Evolutionary conservation across 1,284 basidiomycete genomes (phyloP), one percentile per base, ranked within the genome.

Genomic region (Apiotrichum brassicae): DNA sequence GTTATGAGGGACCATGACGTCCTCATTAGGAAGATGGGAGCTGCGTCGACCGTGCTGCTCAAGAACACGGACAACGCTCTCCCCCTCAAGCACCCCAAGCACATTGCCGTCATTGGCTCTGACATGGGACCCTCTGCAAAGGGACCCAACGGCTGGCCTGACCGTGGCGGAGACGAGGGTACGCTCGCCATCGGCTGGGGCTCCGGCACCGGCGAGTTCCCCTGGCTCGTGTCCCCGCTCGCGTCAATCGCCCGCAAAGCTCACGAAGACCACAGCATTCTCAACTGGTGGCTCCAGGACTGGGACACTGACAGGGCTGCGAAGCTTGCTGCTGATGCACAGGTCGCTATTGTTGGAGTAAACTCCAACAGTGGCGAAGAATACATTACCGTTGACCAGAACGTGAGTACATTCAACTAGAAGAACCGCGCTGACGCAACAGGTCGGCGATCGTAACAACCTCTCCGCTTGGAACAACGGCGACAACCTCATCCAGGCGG

Each of bases 131-230:
- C 86, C 0, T 79, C 81, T 5, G 68, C 61, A 24, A 75, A 76
- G 28, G 87, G 87, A 0, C 84, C 87, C 2, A 91, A 90, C 71
- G 79, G 81, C 41, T 89, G 81, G 60, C 33, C 70, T 12, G 85
- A 88, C 48, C 74, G 74, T 11, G 76, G 74, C n/a, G 76, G 76
- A 5, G 53, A 68, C n/a, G 63, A 71, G 18, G 75, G 74, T 28
- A 79, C 83, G n/a, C 76, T 90, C 2, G 86, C 85, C 6, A 83
- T 87, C 79, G 87, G 87, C 25, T 90, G 88, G 87, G 88, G 84
- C 18, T 82, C 80, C 43, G 85, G 85, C 46, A 68, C 77, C 7
- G 68, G 65, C 38, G 64, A 77, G 24, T 78, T 74, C 65, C 71
- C 76, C 0, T 78, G 76, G 65, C 71, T 78, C 30, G 68, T 79